A percentile compares a stretch with the other conserved stretches of the same genome.
These are phyloP conservation scores for Podila verticillata DNA, from an alignment of 192 early-diverging fungal genomes.

Conservation along the genomic window DNA sequence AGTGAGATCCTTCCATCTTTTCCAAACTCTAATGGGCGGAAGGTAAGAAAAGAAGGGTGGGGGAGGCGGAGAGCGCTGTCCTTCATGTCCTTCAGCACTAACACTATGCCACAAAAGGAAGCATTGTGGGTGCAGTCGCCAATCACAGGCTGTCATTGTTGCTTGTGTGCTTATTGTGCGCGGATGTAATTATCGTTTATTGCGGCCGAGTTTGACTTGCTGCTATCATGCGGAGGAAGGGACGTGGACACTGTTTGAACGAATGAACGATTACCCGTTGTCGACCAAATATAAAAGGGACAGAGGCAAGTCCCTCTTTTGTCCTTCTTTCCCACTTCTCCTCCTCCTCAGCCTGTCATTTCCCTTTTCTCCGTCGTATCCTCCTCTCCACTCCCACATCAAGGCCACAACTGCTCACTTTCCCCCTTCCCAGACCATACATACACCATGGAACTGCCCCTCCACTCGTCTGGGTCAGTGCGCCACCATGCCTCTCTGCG, in stretches of 20 bases:
- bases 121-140: too few species aligned
- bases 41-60: neutral
- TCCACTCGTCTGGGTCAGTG: constrained; percentile 1
- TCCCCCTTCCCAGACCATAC: neutral
- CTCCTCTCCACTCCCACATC: neutral
- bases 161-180: too few species aligned
- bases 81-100: neutral
- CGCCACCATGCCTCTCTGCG: neutral
- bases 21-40: constrained; percentile 20
- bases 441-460: constrained; percentile 7
- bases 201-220: too few species aligned
- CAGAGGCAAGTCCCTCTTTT: too few species aligned
- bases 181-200: too few species aligned
- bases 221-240: neutral
- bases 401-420: neutral
- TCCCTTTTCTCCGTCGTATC: neutral
- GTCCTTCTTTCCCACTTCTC: too few species aligned
- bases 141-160: too few species aligned
- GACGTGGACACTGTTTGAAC: neutral
- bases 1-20: constrained; percentile 29
- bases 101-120: too few species aligned
- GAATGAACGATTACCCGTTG: neutral
- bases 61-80: neutral
- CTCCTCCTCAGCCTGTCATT: too few species aligned
- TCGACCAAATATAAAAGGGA: too few species aligned